A percentile compares a stretch with the other conserved stretches of the same genome.
Conservation (phyloP, 768 basidiomycete genomes). For the Lactarius evosmus region DNA sequence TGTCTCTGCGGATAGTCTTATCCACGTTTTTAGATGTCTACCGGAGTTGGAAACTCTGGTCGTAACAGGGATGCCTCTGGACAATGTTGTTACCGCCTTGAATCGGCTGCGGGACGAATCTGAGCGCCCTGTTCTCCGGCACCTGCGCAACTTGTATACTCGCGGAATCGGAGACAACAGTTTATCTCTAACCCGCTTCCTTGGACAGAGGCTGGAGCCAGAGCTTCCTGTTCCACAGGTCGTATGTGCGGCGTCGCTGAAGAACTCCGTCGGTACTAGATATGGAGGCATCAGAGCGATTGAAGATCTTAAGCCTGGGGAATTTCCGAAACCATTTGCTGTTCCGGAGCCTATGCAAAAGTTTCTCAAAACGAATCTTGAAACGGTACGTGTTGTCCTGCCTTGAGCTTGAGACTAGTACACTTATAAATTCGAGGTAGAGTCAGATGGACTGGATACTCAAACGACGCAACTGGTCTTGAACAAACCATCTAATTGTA, state of each 20-base stretch:
- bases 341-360: constrained; percentile 19
- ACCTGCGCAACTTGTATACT: constrained; percentile 14
- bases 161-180: constrained; percentile 19
- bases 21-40: constrained; percentile 18
- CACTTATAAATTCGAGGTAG: neutral
- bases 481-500: constrained; percentile 7
- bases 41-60: constrained; percentile 22
- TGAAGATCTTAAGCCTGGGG: constrained; percentile 20
- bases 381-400: constrained; percentile 6
- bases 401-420: neutral
- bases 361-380: constrained; percentile 19
- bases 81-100: constrained; percentile 18
- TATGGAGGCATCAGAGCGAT: constrained; percentile 18
- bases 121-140: constrained; percentile 11
- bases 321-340: constrained; percentile 21
- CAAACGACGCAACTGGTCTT: constrained; percentile 20
- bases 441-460: constrained; percentile 26
- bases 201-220: constrained; percentile 23
- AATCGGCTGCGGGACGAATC: constrained; percentile 21
- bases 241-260: constrained; percentile 16
- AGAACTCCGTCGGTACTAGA: constrained; percentile 11
- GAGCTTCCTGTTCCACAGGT: constrained; percentile 22
- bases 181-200: constrained; percentile 15
- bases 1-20: constrained; percentile 15
- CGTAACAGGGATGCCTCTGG: constrained; percentile 20